A percentile compares a stretch with the other conserved stretches of the same genome.
Evolutionary conservation across 2,329 filamentous ascomycete genomes (phyloP).

Genomic region (Ophiocordyceps camponoti-saundersi): DNA sequence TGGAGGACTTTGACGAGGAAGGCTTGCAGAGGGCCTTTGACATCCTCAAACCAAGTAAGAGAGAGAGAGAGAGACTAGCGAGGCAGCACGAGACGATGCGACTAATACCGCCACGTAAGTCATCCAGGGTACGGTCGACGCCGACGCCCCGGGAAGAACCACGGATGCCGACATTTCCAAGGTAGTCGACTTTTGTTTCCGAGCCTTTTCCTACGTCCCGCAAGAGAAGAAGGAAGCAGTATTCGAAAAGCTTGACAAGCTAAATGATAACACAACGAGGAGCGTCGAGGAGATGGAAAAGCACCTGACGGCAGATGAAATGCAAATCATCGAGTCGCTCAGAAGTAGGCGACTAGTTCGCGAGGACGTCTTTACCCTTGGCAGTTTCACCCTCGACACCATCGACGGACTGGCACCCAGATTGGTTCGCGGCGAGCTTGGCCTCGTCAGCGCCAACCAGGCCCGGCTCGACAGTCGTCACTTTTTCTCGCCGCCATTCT

Average conservation of each 20-base stretch:
- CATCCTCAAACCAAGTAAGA: slow-evolving; percentile 21
- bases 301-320: slow-evolving; percentile 4
- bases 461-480: background rate
- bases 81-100: background rate
- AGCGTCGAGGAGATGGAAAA: background rate
- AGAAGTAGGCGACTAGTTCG: slow-evolving; percentile 4
- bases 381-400: slow-evolving; percentile 4
- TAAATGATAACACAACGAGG: background rate
- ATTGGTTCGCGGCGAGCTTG: slow-evolving; percentile 3
- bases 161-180: slow-evolving; percentile 14
- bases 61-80: slow-evolving; percentile 11
- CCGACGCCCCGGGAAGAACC: slow-evolving; percentile 8
- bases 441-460: background rate
- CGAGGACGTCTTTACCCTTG: slow-evolving; percentile 4
- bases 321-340: slow-evolving; percentile 2
- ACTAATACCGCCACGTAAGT: slow-evolving; percentile 7
- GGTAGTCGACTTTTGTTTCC: slow-evolving; percentile 15
- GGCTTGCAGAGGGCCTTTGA: slow-evolving; percentile 23
- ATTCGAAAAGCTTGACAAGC: slow-evolving; percentile 5
- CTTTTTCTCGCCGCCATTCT: background rate
- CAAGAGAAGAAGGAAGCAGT: slow-evolving; percentile 4
- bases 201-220: slow-evolving; percentile 10
- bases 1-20: slow-evolving; percentile 23
- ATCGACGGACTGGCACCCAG: slow-evolving; percentile 4
- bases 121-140: slow-evolving; percentile 19